Conservation (phyloP, 345 rosid species). For the Hevea brasiliensis region DNA sequence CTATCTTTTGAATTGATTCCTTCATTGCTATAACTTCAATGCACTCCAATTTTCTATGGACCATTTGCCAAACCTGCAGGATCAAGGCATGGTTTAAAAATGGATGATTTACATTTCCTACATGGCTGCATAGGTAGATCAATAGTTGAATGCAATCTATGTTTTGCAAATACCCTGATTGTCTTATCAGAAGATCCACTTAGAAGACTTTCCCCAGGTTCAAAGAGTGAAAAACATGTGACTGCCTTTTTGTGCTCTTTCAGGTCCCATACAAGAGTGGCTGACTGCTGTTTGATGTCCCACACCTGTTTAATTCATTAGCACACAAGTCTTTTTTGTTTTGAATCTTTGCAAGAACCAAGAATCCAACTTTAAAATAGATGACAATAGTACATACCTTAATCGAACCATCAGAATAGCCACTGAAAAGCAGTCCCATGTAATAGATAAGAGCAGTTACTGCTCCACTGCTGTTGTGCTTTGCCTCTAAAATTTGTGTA, state of each 20-base stretch:
- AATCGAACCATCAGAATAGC: slow-evolving; percentile 80
- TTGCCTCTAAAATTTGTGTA: slow-evolving; percentile 77
- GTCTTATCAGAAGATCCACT: slow-evolving; percentile 91
- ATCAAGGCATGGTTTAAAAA: background rate
- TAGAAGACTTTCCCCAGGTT: slow-evolving; percentile 71
- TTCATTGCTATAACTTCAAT: slow-evolving; percentile 61
- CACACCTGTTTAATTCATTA: slow-evolving; percentile 48
- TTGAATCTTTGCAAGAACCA: background rate
- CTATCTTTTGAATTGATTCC: slow-evolving; percentile 60
- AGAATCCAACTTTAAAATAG: background rate
- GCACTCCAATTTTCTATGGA: slow-evolving; percentile 60
- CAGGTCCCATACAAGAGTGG: slow-evolving; percentile 57
- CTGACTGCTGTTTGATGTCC: slow-evolving; percentile 59
- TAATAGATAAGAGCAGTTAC: slow-evolving; percentile 83
- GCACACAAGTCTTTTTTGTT: background rate
- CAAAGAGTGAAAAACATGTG: slow-evolving; percentile 72
- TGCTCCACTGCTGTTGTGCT: slow-evolving; percentile 59
- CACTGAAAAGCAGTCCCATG: slow-evolving; percentile 83
- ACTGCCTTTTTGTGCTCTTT: slow-evolving; percentile 80
- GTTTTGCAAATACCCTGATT: slow-evolving; percentile 44
- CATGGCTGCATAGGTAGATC: background rate
- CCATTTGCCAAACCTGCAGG: slow-evolving; percentile 75
- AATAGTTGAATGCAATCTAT: background rate
- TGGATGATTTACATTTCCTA: background rate
- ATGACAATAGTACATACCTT: slow-evolving; percentile 40